Evolutionary conservation across 306 rosid species (phyloP).

Genomic region (Hippophae gyantsensis): DNA sequence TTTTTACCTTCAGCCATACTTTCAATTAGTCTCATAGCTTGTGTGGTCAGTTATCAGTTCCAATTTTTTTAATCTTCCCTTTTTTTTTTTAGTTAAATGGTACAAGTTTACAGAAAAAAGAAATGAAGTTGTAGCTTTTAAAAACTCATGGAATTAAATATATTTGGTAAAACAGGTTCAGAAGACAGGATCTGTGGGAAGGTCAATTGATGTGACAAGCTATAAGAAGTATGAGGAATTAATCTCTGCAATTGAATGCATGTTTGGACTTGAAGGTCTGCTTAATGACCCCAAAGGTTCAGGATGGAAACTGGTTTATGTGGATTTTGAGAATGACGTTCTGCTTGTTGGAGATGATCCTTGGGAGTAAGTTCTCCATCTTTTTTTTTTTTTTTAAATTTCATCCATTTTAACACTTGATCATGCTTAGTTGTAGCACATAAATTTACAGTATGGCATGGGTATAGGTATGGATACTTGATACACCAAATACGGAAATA

Average conservation of each 20-base stretch:
- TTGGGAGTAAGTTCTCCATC: conserved; percentile 66
- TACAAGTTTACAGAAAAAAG: too few relatives aligned
- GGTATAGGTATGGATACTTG: too few relatives aligned
- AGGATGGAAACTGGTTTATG: conserved; percentile 87
- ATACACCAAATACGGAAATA: too few relatives aligned
- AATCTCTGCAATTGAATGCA: conserved; percentile 71
- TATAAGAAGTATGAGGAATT: conserved; percentile 72
- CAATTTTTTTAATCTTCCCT: background rate
- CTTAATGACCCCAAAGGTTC: conserved; percentile 81
- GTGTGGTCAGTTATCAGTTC: background rate
- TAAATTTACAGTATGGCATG: too few relatives aligned
- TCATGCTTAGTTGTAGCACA: too few relatives aligned
- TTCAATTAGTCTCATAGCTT: background rate
- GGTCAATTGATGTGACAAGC: conserved; percentile 80
- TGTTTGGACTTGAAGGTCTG: conserved; percentile 88
- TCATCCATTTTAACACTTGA: too few relatives aligned
- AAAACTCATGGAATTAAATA: background rate
- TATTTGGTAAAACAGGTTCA: conserved; percentile 50
- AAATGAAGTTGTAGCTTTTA: background rate
- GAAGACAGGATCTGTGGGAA: conserved; percentile 91
- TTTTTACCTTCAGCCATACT: too few relatives aligned
- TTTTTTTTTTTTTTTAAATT: background rate
- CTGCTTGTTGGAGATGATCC: conserved; percentile 95
- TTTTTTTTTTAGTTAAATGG: background rate
- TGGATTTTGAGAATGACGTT: conserved; percentile 84